phyloP scores from a whole-genome alignment of 306 rosid genomes.

The Dalbergia cochinchinensis region DNA sequence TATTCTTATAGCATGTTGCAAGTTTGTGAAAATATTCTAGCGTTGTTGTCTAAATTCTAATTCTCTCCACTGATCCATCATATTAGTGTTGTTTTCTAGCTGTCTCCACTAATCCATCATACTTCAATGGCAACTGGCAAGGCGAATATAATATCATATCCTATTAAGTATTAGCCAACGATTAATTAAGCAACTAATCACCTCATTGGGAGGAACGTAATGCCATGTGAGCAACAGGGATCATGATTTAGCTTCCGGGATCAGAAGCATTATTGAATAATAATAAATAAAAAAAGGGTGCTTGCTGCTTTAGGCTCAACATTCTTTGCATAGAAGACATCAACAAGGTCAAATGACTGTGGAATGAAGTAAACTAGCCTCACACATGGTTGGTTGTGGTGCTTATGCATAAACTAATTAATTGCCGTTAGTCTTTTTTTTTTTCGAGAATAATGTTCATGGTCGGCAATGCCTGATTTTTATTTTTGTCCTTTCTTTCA shows the following conservation, averaged over 20 bases:
- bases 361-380: neutral
- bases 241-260: neutral
- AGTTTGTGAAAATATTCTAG: neutral
- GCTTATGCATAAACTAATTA: neutral
- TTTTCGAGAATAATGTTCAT: too few species aligned
- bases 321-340: neutral
- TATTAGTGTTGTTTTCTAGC: too few species aligned
- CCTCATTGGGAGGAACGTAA: neutral
- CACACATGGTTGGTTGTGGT: neutral
- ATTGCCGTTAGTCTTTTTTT: neutral
- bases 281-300: neutral
- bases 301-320: neutral
- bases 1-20: constrained; percentile 8
- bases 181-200: neutral
- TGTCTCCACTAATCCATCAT: neutral
- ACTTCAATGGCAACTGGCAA: neutral
- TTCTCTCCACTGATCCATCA: too few species aligned
- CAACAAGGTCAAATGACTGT: neutral
- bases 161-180: neutral
- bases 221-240: neutral
- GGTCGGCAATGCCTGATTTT: neutral
- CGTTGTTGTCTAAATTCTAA: neutral
- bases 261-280: constrained; percentile 4
- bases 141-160: neutral
- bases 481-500: neutral